Evolutionary conservation across 2,329 filamentous ascomycete species (phyloP), one percentile per base, ranked within the genome.

Genomic region (Sordariomycetes sp.): DNA sequence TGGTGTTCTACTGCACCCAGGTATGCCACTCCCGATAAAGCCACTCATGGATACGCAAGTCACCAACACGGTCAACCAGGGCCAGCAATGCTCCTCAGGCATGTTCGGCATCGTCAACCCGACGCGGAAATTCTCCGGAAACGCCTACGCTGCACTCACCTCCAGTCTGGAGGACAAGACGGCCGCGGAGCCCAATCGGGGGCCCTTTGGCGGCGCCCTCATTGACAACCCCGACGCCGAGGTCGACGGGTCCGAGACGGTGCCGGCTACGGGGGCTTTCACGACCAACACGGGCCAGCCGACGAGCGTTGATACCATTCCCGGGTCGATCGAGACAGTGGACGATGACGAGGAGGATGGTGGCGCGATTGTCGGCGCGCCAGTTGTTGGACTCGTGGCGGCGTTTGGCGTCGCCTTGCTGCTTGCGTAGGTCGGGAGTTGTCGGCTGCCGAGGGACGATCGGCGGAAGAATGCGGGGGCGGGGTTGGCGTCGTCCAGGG

Each of bases 101-200:
- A 72, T 72, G 70, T 69, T 70, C n/a, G 70, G 68, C 58, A 69
- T 71, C 55, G 63, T 72, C 60, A 72, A 71, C 61, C 65, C 66
- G 24, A 63, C 61, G 51, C 60, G 55, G 45, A 62, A 66, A 55
- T 60, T 64, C 58, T 70, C 64, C 7, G 63, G 70, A 2, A 62
- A 61, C 22, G 63, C 67, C 52, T 72, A 71, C 61, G 65, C 62
- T 59, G 60, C 64, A 35, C 51, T 57, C 42, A 36, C 56, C 22
- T 28, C 57, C 10, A 10, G 39, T 20, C 42, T 55, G n/a, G 53
- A 28, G 12, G 35, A 57, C 34, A 36, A 52, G 22, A 42, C 34
- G 51, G 55, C 50, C 12, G 42, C 53, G 62, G 64, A 24, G 69
- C 68, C 15, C 58, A 10, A 53, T 62, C 22, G 60, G 68, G 36